phyloP scores from a whole-genome alignment of 2,329 filamentous ascomycete species.

The Cladophialophora exuberans region DNA sequence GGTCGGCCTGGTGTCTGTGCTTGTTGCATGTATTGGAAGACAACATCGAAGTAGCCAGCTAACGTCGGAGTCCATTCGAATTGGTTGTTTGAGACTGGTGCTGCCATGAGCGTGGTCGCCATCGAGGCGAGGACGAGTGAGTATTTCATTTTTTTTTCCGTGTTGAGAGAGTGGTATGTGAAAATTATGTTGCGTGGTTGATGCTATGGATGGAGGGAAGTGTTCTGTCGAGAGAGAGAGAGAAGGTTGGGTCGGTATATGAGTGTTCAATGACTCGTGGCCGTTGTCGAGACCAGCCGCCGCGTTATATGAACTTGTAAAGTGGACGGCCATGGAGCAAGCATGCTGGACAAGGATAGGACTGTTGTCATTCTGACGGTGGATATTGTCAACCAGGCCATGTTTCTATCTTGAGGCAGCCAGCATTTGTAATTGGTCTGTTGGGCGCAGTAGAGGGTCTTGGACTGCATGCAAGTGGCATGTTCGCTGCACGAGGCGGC shows the following conservation, averaged over 20 bases:
- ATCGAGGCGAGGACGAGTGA: conserved; percentile 33
- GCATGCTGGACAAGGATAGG: conserved; percentile 24
- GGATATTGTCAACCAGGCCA: conserved; percentile 14
- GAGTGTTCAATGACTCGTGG: conserved; percentile 13
- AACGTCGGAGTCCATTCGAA: conserved; percentile 46
- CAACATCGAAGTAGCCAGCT: conserved; percentile 44
- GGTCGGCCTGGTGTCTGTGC: conserved; percentile 27
- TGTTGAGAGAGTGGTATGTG: too few species aligned
- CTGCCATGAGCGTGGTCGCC: conserved; percentile 39
- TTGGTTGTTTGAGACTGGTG: conserved; percentile 38
- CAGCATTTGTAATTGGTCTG: conserved; percentile 19
- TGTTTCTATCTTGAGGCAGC: conserved; percentile 28
- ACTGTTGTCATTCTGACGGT: conserved; percentile 15
- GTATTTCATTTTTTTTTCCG: too few species aligned
- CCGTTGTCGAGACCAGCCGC: conserved; percentile 27
- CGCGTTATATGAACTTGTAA: conserved; percentile 25
- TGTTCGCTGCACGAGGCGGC: conserved; percentile 26
- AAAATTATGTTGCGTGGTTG: conserved; percentile 5
- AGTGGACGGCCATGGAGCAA: conserved; percentile 25
- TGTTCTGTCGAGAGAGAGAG: conserved; percentile 4
- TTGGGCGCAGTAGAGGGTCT: conserved; percentile 17
- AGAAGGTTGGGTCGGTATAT: conserved; percentile 20
- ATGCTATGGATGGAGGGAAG: not conserved
- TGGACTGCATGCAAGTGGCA: too few species aligned
- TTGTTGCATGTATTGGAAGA: conserved; percentile 44